phyloP scores from a whole-genome alignment of 805 yeast genomes.

The Metschnikowia cubensis region DNA sequence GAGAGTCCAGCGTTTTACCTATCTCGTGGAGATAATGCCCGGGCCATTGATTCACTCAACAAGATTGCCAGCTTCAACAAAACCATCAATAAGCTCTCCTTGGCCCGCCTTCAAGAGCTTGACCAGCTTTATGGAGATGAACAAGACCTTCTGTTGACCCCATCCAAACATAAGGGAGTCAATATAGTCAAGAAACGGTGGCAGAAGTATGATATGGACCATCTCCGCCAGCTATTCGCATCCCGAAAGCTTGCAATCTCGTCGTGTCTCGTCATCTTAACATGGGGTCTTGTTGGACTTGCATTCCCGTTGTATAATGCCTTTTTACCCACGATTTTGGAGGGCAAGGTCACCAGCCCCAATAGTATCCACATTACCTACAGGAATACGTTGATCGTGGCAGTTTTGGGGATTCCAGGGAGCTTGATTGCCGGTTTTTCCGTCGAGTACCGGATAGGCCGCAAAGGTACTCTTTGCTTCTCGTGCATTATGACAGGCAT shows the following conservation, averaged over 20 bases:
- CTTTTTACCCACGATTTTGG: constrained; percentile 38
- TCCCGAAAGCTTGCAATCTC: constrained; percentile 43
- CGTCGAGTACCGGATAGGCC: constrained; percentile 15
- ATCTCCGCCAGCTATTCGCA: constrained; percentile 46
- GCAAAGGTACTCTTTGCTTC: constrained; percentile 25
- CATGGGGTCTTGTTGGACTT: constrained; percentile 49
- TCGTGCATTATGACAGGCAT: constrained; percentile 55
- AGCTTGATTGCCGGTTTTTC: constrained; percentile 12
- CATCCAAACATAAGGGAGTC: constrained; percentile 4
- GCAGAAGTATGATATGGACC: constrained; percentile 27
- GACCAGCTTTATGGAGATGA: constrained; percentile 30
- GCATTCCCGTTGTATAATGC: constrained; percentile 19
- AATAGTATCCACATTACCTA: constrained; percentile 29
- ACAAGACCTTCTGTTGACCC: not conserved
- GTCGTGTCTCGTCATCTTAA: constrained; percentile 35
- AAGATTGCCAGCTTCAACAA: constrained; percentile 46
- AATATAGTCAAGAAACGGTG: constrained; percentile 6
- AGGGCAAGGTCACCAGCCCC: constrained; percentile 33
- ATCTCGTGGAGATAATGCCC: constrained; percentile 49
- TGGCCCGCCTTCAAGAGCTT: constrained; percentile 43
- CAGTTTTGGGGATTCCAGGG: constrained; percentile 17
- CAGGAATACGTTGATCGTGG: constrained; percentile 15
- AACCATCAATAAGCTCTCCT: constrained; percentile 36
- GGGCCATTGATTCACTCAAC: constrained; percentile 42
- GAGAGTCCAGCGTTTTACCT: constrained; percentile 57